A percentile compares a stretch with the other conserved stretches of the same genome.
phyloP scores from a whole-genome alignment of 768 basidiomycete genomes.

The Rhizopogon salebrosus region DNA sequence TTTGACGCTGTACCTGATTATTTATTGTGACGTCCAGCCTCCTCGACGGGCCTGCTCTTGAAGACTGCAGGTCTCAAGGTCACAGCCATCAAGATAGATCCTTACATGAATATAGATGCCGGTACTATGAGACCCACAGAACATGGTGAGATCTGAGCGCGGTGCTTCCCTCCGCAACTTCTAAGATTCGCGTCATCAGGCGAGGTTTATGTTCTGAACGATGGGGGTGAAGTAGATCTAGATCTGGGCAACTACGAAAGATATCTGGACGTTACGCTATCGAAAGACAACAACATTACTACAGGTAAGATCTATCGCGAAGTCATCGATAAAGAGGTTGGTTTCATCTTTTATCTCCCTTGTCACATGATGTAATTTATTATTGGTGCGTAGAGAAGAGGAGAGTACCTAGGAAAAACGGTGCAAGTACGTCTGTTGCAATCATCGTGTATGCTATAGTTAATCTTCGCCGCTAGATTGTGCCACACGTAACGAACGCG shows the following conservation, averaged over 20 bases:
- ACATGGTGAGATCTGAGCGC: slow-evolving; percentile 62
- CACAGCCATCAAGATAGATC: slow-evolving; percentile 99
- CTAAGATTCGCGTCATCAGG: slow-evolving; percentile 42
- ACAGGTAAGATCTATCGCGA: slow-evolving; percentile 97
- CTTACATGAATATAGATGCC: slow-evolving; percentile 99
- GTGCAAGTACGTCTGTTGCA: slow-evolving; percentile 64
- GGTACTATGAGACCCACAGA: slow-evolving; percentile 99
- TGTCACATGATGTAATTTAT: slow-evolving; percentile 8
- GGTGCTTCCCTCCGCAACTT: slow-evolving; percentile 4
- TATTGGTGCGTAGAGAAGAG: slow-evolving; percentile 49
- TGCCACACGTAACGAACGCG: slow-evolving; percentile 93
- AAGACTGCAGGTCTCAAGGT: slow-evolving; percentile 96
- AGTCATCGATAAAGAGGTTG: slow-evolving; percentile 95
- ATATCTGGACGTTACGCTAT: slow-evolving; percentile 91
- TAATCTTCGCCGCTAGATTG: slow-evolving; percentile 49
- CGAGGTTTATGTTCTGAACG: slow-evolving; percentile 97
- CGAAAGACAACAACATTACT: slow-evolving; percentile 95
- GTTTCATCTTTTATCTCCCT: slow-evolving; percentile 17
- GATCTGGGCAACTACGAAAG: slow-evolving; percentile 99
- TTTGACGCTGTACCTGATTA: slow-evolving; percentile 9
- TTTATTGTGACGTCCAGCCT: slow-evolving; percentile 54
- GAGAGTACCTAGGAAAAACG: slow-evolving; percentile 93
- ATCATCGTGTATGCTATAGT: background rate
- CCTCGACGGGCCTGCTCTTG: slow-evolving; percentile 91
- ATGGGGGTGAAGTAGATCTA: slow-evolving; percentile 96